Conservation (phyloP, 352 stramenopile genomes). For the Thalassiosira delicatula region DNA sequence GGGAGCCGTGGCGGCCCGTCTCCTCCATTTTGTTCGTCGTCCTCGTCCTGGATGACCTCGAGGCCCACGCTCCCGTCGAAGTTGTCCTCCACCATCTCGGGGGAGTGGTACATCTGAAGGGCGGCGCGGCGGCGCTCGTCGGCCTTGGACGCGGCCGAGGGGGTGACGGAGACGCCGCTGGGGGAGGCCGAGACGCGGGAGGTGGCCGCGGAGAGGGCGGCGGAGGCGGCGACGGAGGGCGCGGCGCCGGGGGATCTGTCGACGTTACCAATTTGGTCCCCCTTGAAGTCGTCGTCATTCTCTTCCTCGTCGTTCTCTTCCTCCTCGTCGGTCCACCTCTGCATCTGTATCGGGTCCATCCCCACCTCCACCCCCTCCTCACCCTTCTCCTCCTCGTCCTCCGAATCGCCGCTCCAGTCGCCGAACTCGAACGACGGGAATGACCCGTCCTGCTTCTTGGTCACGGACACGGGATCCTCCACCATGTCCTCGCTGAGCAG, state of each 20-base stretch:
- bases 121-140: conserved; percentile 51
- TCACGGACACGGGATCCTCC: conserved; percentile 45
- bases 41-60: neutral
- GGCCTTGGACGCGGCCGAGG: conserved; percentile 12
- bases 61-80: conserved; percentile 39
- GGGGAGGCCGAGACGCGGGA: neutral
- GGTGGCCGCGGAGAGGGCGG: neutral
- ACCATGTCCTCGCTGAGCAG: conserved; percentile 63
- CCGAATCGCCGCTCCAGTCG: neutral
- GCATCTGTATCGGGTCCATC: conserved; percentile 12
- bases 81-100: conserved; percentile 63
- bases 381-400: neutral
- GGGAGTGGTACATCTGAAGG: conserved; percentile 61
- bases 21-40: conserved; percentile 8
- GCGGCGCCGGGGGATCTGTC: no score
- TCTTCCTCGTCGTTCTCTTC: neutral
- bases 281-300: neutral
- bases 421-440: neutral
- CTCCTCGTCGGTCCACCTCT: conserved; percentile 1
- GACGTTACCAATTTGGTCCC: no score
- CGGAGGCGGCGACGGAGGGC: neutral
- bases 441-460: neutral
- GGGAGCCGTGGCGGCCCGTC: no score
- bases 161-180: neutral
- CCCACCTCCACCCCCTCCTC: neutral